These are phyloP conservation scores for Gossypium schwendimanii DNA, from an alignment of 441 rosid species.

Conservation along the genomic window DNA sequence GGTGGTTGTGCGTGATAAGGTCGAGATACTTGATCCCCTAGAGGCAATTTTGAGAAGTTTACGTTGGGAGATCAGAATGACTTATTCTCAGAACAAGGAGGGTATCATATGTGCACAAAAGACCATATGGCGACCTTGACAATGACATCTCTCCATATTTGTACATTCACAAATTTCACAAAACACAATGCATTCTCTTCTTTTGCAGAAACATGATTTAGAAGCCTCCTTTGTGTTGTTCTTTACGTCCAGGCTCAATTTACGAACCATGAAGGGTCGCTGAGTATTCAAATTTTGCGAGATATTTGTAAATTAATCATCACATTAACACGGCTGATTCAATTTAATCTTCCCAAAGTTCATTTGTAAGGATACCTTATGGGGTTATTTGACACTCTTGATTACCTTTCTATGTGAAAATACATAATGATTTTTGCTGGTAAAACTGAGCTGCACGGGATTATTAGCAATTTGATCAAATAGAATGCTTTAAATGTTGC, in stretches of 20 bases:
- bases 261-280: neutral
- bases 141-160: constrained; percentile 14
- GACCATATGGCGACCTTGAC: constrained; percentile 69
- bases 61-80: constrained; percentile 89
- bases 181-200: neutral
- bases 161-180: neutral
- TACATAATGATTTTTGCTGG: neutral
- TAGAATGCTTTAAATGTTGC: neutral
- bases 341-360: neutral
- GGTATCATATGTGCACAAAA: constrained; percentile 80
- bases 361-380: neutral
- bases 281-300: constrained; percentile 7
- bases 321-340: neutral
- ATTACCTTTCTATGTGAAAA: neutral
- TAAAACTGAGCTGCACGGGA: neutral
- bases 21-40: constrained; percentile 63
- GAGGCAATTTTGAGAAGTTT: constrained; percentile 67
- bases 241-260: neutral
- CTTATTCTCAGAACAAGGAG: constrained; percentile 72
- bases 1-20: constrained; percentile 74
- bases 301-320: constrained; percentile 5
- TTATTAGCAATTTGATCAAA: neutral
- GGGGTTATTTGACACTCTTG: neutral
- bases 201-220: neutral
- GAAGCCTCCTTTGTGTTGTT: neutral